Conservation (phyloP, 23 red algal species). For the Chondrus crispus region DNA sequence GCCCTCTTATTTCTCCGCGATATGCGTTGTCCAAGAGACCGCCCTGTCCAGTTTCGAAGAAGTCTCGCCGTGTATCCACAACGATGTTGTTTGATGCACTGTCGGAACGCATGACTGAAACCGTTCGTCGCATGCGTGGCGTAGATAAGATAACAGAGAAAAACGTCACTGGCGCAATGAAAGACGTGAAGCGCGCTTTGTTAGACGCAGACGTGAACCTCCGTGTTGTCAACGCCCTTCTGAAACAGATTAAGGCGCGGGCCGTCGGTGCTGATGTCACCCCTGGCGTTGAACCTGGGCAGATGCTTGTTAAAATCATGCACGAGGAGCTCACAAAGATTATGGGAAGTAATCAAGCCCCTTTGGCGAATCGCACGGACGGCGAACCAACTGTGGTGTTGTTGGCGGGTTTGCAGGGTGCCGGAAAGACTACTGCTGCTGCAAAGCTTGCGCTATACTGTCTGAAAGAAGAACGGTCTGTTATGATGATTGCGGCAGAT, state of each 20-base stretch:
- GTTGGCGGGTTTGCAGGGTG: constrained; percentile 89
- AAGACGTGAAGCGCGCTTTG: constrained; percentile 82
- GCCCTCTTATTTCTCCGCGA: no score
- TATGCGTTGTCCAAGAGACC: no score
- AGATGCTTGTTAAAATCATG: constrained; percentile 96
- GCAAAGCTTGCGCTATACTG: constrained; percentile 92
- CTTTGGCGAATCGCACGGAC: constrained; percentile 37
- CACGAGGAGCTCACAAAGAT: constrained; percentile 86
- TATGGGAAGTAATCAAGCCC: constrained; percentile 77
- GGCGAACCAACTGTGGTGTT: constrained; percentile 79
- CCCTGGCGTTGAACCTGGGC: constrained; percentile 79
- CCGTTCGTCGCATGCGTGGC: constrained; percentile 64
- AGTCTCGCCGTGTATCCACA: background rate
- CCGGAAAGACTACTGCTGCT: constrained; percentile 95
- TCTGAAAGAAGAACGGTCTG: constrained; percentile 58
- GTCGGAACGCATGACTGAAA: constrained; percentile 62
- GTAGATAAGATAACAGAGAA: constrained; percentile 84
- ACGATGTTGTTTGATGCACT: constrained; percentile 82
- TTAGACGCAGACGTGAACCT: constrained; percentile 98
- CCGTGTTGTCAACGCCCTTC: constrained; percentile 81
- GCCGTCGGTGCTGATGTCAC: constrained; percentile 71
- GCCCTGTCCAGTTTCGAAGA: no score
- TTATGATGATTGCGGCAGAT: constrained; percentile 91
- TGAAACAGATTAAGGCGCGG: constrained; percentile 59
- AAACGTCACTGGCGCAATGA: constrained; percentile 80